Conservation (phyloP, 352 stramenopile genomes). For the Globisporangium lucens region DNA sequence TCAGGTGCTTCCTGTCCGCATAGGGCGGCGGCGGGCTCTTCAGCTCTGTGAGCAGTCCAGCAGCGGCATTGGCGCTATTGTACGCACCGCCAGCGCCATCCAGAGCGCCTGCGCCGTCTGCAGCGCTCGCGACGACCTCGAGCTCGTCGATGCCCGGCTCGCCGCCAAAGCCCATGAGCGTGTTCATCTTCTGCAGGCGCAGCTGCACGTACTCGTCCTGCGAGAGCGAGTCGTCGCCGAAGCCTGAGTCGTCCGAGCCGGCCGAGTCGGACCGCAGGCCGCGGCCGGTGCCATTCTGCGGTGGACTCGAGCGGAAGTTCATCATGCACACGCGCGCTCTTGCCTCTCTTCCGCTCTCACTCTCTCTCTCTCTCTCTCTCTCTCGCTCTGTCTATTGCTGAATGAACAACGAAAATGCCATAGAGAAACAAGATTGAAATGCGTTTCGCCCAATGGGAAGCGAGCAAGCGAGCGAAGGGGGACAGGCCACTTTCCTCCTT, state of each 20-base stretch:
- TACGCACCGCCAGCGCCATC: background rate
- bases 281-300: background rate
- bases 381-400: background rate
- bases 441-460: background rate
- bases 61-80: background rate
- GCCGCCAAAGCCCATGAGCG: slow-evolving; percentile 32
- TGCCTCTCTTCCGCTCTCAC: background rate
- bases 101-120: slow-evolving; percentile 14
- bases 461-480: no score
- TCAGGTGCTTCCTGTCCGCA: slow-evolving; percentile 19
- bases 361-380: background rate
- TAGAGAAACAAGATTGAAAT: background rate
- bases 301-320: slow-evolving; percentile 6
- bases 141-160: slow-evolving; percentile 24
- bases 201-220: slow-evolving; percentile 42
- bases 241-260: slow-evolving; percentile 48
- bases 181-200: slow-evolving; percentile 52
- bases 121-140: slow-evolving; percentile 17
- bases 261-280: slow-evolving; percentile 26
- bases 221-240: slow-evolving; percentile 48
- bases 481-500: no score
- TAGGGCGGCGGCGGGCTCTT: slow-evolving; percentile 8
- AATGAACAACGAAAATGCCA: background rate
- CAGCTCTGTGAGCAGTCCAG: slow-evolving; percentile 2
- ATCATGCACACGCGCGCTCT: slow-evolving; percentile 6